These are phyloP conservation scores for Euphorbia tirucalli DNA, from an alignment of 345 rosid genomes.

Conservation along the genomic window DNA sequence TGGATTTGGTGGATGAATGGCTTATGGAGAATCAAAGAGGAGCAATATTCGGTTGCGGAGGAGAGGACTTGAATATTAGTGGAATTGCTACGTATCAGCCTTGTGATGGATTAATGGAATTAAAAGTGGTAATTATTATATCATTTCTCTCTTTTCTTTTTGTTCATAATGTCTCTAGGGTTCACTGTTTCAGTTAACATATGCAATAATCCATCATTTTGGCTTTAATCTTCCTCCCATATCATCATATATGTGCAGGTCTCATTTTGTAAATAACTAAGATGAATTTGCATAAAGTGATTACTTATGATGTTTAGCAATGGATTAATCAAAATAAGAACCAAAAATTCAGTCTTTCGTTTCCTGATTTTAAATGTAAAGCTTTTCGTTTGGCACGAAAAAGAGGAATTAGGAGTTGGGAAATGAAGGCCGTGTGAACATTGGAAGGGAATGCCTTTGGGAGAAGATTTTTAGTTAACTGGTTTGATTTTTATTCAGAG, in stretches of 20 bases:
- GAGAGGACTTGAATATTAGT: slow-evolving; percentile 41
- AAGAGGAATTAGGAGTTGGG: not conserved
- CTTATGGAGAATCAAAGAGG: slow-evolving; percentile 49
- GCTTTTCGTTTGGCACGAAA: not conserved
- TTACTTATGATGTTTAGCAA: not conserved
- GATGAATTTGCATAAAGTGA: too few species aligned
- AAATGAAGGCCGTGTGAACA: not conserved
- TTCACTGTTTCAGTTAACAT: not conserved
- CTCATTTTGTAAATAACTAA: not conserved
- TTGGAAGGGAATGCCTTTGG: not conserved
- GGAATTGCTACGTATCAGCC: slow-evolving; percentile 73
- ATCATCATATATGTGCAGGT: not conserved
- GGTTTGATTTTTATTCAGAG: not conserved
- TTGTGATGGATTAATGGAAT: slow-evolving; percentile 62
- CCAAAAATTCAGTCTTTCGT: not conserved
- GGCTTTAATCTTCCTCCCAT: not conserved
- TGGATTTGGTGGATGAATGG: slow-evolving; percentile 66
- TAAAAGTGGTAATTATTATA: slow-evolving; percentile 60
- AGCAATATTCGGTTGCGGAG: slow-evolving; percentile 41
- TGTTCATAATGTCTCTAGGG: not conserved
- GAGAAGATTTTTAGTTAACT: not conserved
- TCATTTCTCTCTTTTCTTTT: not conserved
- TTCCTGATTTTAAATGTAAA: not conserved
- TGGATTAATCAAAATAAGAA: not conserved
- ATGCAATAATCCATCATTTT: not conserved